A percentile compares a stretch with the other conserved stretches of the same genome.
These are phyloP conservation scores for Suzukiozyma palmioleophila DNA, from an alignment of 1,139 yeast genomes.

Conservation along the genomic window DNA sequence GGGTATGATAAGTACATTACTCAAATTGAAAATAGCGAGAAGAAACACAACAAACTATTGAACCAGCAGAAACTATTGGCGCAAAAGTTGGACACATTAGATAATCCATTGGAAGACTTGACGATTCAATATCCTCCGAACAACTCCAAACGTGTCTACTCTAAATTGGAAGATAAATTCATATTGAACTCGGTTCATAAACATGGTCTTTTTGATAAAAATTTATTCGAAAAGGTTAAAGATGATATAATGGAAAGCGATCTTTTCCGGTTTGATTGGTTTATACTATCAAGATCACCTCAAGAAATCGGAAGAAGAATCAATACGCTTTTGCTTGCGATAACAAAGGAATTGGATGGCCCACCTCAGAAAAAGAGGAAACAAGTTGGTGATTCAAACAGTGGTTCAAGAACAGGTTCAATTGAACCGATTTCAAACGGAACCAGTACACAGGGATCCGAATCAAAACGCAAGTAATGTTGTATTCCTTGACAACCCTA, in stretches of 20 bases:
- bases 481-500: not conserved
- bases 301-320: conserved; percentile 82
- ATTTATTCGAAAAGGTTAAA: conserved; percentile 70
- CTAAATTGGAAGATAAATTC: conserved; percentile 84
- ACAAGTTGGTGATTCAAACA: conserved; percentile 17
- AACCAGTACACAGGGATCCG: not conserved
- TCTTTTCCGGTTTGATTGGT: conserved; percentile 86
- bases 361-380: conserved; percentile 45
- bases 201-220: conserved; percentile 69
- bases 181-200: conserved; percentile 68
- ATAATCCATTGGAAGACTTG: conserved; percentile 74
- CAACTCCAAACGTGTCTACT: conserved; percentile 80
- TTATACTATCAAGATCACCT: conserved; percentile 76
- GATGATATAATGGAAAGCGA: conserved; percentile 72
- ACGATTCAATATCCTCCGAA: conserved; percentile 85
- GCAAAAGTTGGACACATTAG: conserved; percentile 56
- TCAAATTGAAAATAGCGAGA: conserved; percentile 89
- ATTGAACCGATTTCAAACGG: conserved; percentile 24
- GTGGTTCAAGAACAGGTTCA: conserved; percentile 31
- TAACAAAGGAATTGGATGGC: conserved; percentile 77
- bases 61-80: conserved; percentile 65
- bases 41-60: conserved; percentile 58
- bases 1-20: conserved; percentile 81
- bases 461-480: not conserved
- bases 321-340: conserved; percentile 69